Conservation (phyloP, 352 stramenopile genomes). For the Pythium rhizo-oryzae region DNA sequence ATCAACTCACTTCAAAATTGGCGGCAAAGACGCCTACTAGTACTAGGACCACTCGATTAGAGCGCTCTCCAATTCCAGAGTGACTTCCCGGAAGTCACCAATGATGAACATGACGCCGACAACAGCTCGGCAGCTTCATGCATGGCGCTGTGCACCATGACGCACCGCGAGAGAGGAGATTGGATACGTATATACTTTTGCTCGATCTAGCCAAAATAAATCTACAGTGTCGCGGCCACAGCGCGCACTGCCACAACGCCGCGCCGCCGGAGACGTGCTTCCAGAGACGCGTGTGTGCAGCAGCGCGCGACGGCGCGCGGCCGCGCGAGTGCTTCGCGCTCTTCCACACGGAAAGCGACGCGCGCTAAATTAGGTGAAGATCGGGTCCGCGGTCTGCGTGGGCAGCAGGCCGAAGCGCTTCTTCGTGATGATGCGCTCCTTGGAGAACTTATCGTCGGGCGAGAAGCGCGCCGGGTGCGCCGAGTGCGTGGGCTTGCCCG, state of each 20-base stretch:
- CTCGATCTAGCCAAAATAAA: conserved; percentile 28
- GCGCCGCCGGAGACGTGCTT: too few relatives aligned
- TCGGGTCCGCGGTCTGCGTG: conserved; percentile 92
- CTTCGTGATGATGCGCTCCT: conserved; percentile 98
- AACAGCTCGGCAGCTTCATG: too few relatives aligned
- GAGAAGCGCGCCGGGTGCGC: conserved; percentile 98
- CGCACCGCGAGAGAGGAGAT: not conserved
- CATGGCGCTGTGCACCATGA: not conserved
- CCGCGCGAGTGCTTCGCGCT: not conserved
- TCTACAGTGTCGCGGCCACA: conserved; percentile 13
- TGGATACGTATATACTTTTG: conserved; percentile 26
- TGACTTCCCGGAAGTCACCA: conserved; percentile 27
- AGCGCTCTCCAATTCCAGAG: not conserved
- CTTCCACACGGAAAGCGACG: not conserved
- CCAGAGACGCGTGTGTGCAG: too few relatives aligned
- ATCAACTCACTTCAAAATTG: conserved; percentile 16
- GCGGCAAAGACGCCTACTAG: conserved; percentile 16
- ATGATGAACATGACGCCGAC: not conserved
- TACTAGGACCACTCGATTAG: conserved; percentile 22
- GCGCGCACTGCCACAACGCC: too few relatives aligned
- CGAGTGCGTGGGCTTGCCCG: conserved; percentile 94
- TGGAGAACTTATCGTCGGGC: conserved; percentile 99
- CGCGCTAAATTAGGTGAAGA: conserved; percentile 70
- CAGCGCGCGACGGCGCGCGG: too few relatives aligned
- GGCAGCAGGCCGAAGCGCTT: conserved; percentile 98